Base-by-base conservation (phyloP, 768 basidiomycete species). In the Termitomyces eurrhizus region DNA sequence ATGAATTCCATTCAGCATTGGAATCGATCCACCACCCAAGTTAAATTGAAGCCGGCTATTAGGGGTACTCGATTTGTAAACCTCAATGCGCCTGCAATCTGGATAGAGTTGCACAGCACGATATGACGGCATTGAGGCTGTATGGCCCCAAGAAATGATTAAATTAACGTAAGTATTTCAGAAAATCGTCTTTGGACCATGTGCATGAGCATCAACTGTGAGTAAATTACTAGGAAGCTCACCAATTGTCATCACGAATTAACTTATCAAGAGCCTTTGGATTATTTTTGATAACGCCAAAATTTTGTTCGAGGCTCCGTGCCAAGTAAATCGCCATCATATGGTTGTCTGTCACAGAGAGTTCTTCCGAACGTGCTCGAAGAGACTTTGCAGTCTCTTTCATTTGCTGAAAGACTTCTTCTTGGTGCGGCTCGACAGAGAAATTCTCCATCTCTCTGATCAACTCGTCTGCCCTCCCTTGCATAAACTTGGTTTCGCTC, bases 81-180 rank as follows among this genome's bases (percentile, higher is more conserved):
- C 9, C 26, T 41, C 16, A n/a, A 35, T 21, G n/a, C n/a, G 5
- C 18, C 35, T 36, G 12, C 35, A 7, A 21, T 52, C 13, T 16
- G 7, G 4, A 24, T 2, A 35, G 16, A 12, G 29, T 42, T 29
- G 29, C n/a, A 29, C 14, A 42, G 26, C 29, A 13, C 18, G 9
- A 16, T 8, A 24, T 7, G 26, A 29, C 16, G 39, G n/a, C 11
- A 8, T 2, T 12, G 9, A 21, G 33, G 24, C 14, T 29, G 39
- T 4, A 24, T 26, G 9, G 9, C 39, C 21, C 21, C 24, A 26
- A 11, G 9, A 9, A 41, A 41, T 39, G 18, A 87, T 9, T 39
- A 35, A 36, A 33, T 56, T 36, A 46, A 33, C 33, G 12, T 44
- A 56, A 53, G 4, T 37, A 3, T n/a, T 26, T 42, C 12, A 12